Evolutionary conservation across 2,329 filamentous ascomycete genomes (phyloP), one percentile per base, ranked within the genome.

Genomic region (Xylaria sp.): DNA sequence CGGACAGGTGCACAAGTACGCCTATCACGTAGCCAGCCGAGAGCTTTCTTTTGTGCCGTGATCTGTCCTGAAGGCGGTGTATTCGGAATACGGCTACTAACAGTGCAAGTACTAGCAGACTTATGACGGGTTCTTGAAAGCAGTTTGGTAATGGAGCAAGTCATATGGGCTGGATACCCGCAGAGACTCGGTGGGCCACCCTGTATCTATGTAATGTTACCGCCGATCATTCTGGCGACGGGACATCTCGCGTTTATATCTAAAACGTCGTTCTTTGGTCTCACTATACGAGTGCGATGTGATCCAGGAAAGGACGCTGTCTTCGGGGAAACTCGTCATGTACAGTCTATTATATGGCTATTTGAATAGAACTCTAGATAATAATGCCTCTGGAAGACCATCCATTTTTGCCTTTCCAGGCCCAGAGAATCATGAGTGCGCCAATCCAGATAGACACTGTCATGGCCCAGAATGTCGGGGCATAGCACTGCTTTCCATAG

Each of bases 391-490:
- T 87, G 76, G 87, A 87, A 71, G 86, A 87, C 94, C 94, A 98
- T 0, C 93, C 92, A 25, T 86, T 86, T 65, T 82, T 87, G 1
- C 92, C 92, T 79, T 91, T 91, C 94, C 94, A 98, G 7, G 94
- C 94, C 85, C 89, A 91, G 18, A 91, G 72, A 82, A 95, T 91
- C 74, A 94, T 81, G 2, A 83, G 84, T 76, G 92, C 90, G 0
- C 94, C 94, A 46, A 93, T 73, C 90, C 92, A 94, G 0, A 97
- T 91, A 71, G 91, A 94, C 0, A 87, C 81, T 0, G 92, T 90
- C 87, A 97, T 94, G 0, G 92, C 92, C 94, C 94, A 97, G 73
- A 95, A 97, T 0, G 92, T 93, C 0, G 85, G 78, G 12, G 90
- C 90, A 81, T 97, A 98, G 82, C 96, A 99, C 62, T 86, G 82